Evolutionary conservation across 1,139 yeast genomes (phyloP).

Genomic region (Kodamaea ohmeri): DNA sequence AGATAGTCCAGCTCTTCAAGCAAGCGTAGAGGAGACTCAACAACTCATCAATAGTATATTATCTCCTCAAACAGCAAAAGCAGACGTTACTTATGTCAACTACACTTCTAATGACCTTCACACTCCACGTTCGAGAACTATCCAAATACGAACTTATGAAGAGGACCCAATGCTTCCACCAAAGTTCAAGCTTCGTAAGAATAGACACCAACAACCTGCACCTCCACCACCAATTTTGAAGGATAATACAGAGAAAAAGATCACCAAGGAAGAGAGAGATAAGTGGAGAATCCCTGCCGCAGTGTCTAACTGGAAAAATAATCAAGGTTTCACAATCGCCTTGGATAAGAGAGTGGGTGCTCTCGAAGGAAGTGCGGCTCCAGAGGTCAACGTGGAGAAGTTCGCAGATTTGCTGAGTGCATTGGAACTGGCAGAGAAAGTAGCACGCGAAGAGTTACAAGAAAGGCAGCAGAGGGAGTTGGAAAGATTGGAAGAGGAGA

Average conservation of each 20-base stretch:
- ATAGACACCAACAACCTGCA: constrained; percentile 60
- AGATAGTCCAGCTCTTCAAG: constrained; percentile 24
- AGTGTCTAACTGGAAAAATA: constrained; percentile 94
- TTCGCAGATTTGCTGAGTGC: constrained; percentile 69
- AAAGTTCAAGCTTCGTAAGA: constrained; percentile 69
- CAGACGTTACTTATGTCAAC: constrained; percentile 21
- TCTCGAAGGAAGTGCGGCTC: constrained; percentile 31
- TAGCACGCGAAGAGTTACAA: constrained; percentile 70
- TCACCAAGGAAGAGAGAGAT: constrained; percentile 74
- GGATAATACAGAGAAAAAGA: constrained; percentile 29
- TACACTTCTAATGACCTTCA: constrained; percentile 20
- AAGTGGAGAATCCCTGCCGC: constrained; percentile 92
- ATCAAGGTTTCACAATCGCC: constrained; percentile 83
- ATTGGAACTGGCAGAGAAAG: constrained; percentile 67
- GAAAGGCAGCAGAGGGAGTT: constrained; percentile 56
- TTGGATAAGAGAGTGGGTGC: constrained; percentile 72
- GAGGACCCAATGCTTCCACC: constrained; percentile 90
- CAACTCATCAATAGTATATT: constrained; percentile 25
- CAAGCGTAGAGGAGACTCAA: constrained; percentile 31
- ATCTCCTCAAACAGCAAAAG: constrained; percentile 13
- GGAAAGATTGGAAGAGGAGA: constrained; percentile 54
- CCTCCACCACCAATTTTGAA: constrained; percentile 59
- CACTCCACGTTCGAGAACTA: constrained; percentile 17
- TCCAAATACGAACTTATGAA: constrained; percentile 38
- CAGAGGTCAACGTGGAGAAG: constrained; percentile 50